Base-by-base conservation (phyloP, 225 moss, liverwort and hornwort genomes). In the Neckera pumila region DNA sequence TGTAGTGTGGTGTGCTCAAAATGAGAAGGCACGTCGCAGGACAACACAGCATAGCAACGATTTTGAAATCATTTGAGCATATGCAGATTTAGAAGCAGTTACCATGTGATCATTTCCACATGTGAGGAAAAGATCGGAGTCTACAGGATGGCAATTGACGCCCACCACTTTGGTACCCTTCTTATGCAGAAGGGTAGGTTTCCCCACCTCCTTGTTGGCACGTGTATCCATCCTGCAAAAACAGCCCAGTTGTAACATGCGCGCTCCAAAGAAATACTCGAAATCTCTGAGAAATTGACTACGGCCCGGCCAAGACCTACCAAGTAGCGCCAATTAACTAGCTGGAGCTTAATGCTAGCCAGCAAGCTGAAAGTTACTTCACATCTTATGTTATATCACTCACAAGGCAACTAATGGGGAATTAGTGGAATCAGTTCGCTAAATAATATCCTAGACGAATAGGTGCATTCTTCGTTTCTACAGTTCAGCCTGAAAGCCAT, bases 61-160 rank as follows among this genome's bases (percentile, higher is more conserved):
- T 15, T 86, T 31, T 63, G 30, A 33, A 34, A 58, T 51, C 18
- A 63, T 17, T 62, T 10, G 8, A 40, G 45, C 14, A 63, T 12
- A 17, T 4, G 10, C 25, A 51, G 33, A 11, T 85, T 36, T 5
- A 43, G 63, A 77, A 77, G 63, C 28, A 92, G n/a, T 59, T 89
- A 97, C 97, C 96, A 79, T 94, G 53, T 97, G 97, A 87, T 97
- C 97, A 88, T 96, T 97, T 54, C 96, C 97, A 49, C 95, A 96
- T 6, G 94, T 94, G 23, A 97, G 87, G 66, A 97, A 95, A 70
- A 96, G 65, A 60, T 97, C 95, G 43, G 94, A 90, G 82, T 97
- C 95, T 22, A 95, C 84, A 79, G 97, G 95, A 90, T 97, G 96
- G 90, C 97, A 97, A 74, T 95, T 86, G 60, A 96, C 62, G 76